Conservation (phyloP, 192 early-diverging fungal genomes). For the Rhizophagus sp. region DNA sequence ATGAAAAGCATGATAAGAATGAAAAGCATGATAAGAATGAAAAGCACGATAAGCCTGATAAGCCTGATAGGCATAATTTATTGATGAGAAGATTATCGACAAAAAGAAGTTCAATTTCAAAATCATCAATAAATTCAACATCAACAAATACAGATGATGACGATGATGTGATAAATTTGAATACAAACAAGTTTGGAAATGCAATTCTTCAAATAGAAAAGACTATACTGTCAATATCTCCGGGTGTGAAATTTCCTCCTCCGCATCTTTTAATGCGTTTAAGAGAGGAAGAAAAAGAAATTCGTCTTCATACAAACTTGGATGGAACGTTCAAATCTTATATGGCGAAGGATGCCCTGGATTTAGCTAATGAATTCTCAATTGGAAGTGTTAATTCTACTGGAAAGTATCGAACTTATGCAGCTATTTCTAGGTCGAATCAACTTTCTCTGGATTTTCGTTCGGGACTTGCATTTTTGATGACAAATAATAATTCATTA, state of each 20-base stretch:
- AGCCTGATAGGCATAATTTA: not conserved
- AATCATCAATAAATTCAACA: not conserved
- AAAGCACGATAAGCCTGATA: no score
- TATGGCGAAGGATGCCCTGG: conserved; percentile 35
- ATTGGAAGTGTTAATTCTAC: conserved; percentile 15
- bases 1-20: no score
- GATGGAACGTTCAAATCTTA: conserved; percentile 34
- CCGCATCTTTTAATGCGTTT: conserved; percentile 72
- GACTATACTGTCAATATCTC: conserved; percentile 76
- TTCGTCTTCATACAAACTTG: conserved; percentile 32
- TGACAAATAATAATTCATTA: conserved; percentile 55
- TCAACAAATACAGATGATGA: conserved; percentile 27
- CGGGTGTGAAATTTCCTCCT: conserved; percentile 74
- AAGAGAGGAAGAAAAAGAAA: conserved; percentile 54
- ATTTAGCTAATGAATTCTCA: conserved; percentile 33
- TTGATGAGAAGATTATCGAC: not conserved
- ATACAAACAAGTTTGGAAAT: conserved; percentile 46
- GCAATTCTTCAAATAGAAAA: conserved; percentile 51
- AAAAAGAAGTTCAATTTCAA: not conserved
- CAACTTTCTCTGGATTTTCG: conserved; percentile 49
- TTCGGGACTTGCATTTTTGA: conserved; percentile 51
- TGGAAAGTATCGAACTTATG: conserved; percentile 22
- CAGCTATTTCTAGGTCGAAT: not conserved
- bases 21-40: no score
- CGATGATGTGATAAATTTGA: conserved; percentile 28